Conservation (phyloP, 2,329 filamentous ascomycete genomes). For the Trichoderma oligosporum region DNA sequence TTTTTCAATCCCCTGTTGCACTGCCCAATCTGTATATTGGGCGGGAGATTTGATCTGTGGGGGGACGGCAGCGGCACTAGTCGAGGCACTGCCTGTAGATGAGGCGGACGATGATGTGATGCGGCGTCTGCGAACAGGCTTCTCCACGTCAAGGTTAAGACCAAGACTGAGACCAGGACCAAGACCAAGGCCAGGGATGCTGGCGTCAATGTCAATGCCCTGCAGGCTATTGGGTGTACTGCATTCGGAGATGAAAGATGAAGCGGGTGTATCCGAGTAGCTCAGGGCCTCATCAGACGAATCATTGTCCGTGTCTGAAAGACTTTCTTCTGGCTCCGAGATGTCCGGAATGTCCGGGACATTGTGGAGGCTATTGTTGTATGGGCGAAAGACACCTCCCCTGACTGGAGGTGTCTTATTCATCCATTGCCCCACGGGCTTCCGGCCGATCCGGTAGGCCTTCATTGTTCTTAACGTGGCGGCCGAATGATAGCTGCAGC, state of each 20-base stretch:
- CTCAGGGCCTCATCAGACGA: slow-evolving; percentile 8
- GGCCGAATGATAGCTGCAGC: slow-evolving; percentile 53
- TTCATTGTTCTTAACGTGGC: slow-evolving; percentile 55
- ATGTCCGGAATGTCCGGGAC: slow-evolving; percentile 21
- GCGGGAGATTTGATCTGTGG: slow-evolving; percentile 48
- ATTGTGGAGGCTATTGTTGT: slow-evolving; percentile 15
- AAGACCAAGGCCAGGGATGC: background rate
- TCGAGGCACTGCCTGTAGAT: background rate
- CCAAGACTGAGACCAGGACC: background rate
- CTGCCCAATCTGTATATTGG: slow-evolving; percentile 54
- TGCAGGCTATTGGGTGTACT: slow-evolving; percentile 10
- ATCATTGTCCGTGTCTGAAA: slow-evolving; percentile 14
- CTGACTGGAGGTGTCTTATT: slow-evolving; percentile 59
- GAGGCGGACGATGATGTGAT: background rate
- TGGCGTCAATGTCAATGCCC: background rate
- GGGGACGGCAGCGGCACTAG: slow-evolving; percentile 34
- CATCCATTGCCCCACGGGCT: slow-evolving; percentile 50
- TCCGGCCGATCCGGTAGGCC: slow-evolving; percentile 57
- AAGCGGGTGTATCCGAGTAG: background rate
- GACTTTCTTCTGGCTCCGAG: slow-evolving; percentile 10
- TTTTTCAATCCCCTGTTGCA: slow-evolving; percentile 41
- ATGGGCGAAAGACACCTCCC: slow-evolving; percentile 36
- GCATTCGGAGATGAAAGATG: slow-evolving; percentile 10
- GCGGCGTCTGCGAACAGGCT: slow-evolving; percentile 9
- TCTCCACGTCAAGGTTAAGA: background rate